Base-by-base conservation (phyloP, 2,329 filamentous ascomycete genomes). In the Didymella exigua region DNA sequence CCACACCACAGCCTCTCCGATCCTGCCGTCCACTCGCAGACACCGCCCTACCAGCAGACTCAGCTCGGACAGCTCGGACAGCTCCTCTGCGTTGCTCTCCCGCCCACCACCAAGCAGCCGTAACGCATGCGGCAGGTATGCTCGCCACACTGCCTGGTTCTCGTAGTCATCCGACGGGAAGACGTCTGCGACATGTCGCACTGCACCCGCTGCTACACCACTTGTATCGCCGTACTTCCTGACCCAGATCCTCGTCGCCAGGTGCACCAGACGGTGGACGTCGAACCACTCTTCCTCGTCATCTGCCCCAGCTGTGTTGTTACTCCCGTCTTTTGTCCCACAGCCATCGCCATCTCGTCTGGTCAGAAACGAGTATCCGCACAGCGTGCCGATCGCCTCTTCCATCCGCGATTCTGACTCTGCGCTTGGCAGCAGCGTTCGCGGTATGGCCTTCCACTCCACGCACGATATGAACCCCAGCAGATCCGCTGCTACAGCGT, bases 401-500 rank as follows among this genome's bases (percentile, higher is more conserved):
- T 59, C 56, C 43, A 59, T 59, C 21, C 31, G 37, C 36, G 38
- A 55, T 37, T 55, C 38, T 21, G 56, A 49, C n/a, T 60, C 33
- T 23, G 37, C 42, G 0, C 38, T 30, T 10, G 58, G 62, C 4
- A 66, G 46, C 19, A 66, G 21, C 2, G 59, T 63, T 19, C 34
- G 47, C 16, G 62, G 63, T 49, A 66, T 64, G 1, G 55, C 49
- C 37, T 61, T 63, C 56, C 47, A 60, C 44, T 62, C 57, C 0
- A 62, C 31, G 21, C 52, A 59, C 16, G 54, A 59, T 24, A 61
- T 56, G 47, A 79, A 78, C 0, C 62, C 67, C 0, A 82, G 63
- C 19, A 79, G 46, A 1, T 71, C 45, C n/a, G 73, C 73, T 0
- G 78, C 78, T 4, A 49, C 31, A 0, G 29, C 4, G 24, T 77